Evolutionary conservation across 2,329 filamentous ascomycete species (phyloP), one percentile per base, ranked within the genome.

Genomic region (Aspergillus persii): DNA sequence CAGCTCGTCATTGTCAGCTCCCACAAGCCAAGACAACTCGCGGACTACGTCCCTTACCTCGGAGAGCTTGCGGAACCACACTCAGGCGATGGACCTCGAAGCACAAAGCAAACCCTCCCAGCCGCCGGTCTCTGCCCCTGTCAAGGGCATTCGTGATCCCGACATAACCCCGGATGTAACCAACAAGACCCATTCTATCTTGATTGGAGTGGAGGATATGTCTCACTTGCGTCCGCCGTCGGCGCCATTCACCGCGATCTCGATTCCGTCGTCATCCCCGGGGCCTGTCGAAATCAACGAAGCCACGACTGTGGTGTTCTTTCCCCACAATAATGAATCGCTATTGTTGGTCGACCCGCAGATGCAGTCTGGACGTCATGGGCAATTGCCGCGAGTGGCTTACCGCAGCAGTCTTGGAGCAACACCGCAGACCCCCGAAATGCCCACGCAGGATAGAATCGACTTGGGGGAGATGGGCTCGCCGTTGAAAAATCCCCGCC

Each of bases 281-380:
- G 80, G 80, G 1, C 72, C 76, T 1, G 73, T 84, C 9, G 86
- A 89, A 71, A 80, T 88, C 54, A 83, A 80, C 60, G 84, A 88
- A 69, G 86, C 86, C 8, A 85, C 79, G 47, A 84, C 84, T 9
- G 79, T 89, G 12, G 83, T 79, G 59, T 81, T 87, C 36, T 87
- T 83, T 61, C 81, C 85, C 2, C 86, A 88, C 71, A 85, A 86
- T 70, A 89, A 88, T 63, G 76, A 84, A 48, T 87, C 84, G 6
- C 72, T 88, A 4, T 75, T 88, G n/a, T 72, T 88, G n/a, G 83
- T 89, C n/a, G 83, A 88, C 65, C 81, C 84, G 56, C 69, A 72
- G 50, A 63, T 71, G 50, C 69, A 72, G 29, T 57, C 65, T 8
- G 69, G 72, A 46, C 69, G 73, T 8, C 70, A 59, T 15, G 68